Base-by-base conservation (phyloP, 805 yeast genomes). In the Yamadazyma endophytica region DNA sequence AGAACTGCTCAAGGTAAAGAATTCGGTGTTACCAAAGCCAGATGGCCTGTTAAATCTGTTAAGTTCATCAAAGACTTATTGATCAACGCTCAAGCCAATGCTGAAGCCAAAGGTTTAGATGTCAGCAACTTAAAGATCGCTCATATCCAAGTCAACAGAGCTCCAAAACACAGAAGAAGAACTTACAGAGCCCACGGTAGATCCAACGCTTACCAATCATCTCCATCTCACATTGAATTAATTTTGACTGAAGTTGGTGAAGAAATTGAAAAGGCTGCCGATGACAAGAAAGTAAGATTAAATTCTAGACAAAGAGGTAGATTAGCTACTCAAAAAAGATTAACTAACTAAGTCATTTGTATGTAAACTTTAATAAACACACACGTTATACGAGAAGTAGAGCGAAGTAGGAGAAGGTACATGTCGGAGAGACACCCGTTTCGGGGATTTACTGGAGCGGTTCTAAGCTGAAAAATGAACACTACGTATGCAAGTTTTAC, bases 121-220 rank as follows among this genome's bases (percentile, higher is more conserved):
- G 79, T 84, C 58, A 77, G 94, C 58, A 86, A 84, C 70, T 84
- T 92, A 68, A 83, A 82, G 75, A 79, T 92, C 64, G 82, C 95
- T 56, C 97, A 92, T 85, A 90, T 92, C 68, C 98, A 92, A 80
- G 98, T 90, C 64, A 92, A 92, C 95, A 96, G 88, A 72, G 98
- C 98, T 62, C 98, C 99, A 76, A 88, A 88, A 77, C 95, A 87
- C 78, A 92, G 97, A 82, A 90, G 99, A 80, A 88, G 99, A 79
- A 92, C 98, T 64, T 92, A 77, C 96, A 89, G 99, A 83, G 99
- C 99, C 61, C 97, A 90, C 83, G 99, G 99, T 85, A 92, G 98
- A 83, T 86, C 88, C 70, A 92, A 90, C 77, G 95, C 96, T 61
- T 92, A 88, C 92, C 94, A 88, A 78, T 86, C 97, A 43, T 77